Conservation (phyloP, 2,329 filamentous ascomycete genomes). For the Pseudocercospora pini-densiflorae region DNA sequence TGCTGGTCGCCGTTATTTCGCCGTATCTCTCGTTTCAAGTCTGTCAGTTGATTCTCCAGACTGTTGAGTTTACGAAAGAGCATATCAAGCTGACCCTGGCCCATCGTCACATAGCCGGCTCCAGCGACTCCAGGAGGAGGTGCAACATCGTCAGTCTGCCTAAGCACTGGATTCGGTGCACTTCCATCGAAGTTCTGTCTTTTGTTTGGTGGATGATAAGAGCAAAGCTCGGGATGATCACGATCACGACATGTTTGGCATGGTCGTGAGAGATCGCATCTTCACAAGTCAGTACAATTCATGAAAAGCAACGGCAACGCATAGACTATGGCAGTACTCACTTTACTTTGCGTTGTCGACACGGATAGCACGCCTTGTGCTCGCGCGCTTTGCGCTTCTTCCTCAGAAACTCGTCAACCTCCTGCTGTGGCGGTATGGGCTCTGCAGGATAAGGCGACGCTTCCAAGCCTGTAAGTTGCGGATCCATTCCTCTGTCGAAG, state of each 20-base stretch:
- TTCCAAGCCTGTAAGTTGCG: conserved; percentile 27
- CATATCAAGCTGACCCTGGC: conserved; percentile 51
- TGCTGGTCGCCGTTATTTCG: conserved; percentile 25
- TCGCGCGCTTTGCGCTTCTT: conserved; percentile 57
- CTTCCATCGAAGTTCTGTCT: conserved; percentile 37
- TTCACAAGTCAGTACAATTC: conserved; percentile 27
- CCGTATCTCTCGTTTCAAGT: conserved; percentile 44
- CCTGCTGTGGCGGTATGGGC: conserved; percentile 43
- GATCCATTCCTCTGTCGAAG: conserved; percentile 23
- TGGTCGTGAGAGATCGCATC: conserved; percentile 53
- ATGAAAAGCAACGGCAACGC: background rate
- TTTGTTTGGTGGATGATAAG: conserved; percentile 45
- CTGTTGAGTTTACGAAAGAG: conserved; percentile 54
- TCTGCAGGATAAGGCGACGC: conserved; percentile 18
- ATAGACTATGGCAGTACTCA: conserved; percentile 17
- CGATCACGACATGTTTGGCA: conserved; percentile 57
- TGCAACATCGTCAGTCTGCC: conserved; percentile 27
- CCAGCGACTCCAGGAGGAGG: conserved; percentile 12
- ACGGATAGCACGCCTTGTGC: conserved; percentile 59
- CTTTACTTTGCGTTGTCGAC: conserved; percentile 48
- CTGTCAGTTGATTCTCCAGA: conserved; percentile 52
- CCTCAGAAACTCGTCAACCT: conserved; percentile 56
- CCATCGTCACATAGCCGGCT: conserved; percentile 37
- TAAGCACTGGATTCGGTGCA: conserved; percentile 19
- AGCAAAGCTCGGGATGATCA: conserved; percentile 57